A percentile compares a stretch with the other conserved stretches of the same genome.
Conservation (phyloP, 108 stramenopile species). For the Epithemia pelagica region DNA sequence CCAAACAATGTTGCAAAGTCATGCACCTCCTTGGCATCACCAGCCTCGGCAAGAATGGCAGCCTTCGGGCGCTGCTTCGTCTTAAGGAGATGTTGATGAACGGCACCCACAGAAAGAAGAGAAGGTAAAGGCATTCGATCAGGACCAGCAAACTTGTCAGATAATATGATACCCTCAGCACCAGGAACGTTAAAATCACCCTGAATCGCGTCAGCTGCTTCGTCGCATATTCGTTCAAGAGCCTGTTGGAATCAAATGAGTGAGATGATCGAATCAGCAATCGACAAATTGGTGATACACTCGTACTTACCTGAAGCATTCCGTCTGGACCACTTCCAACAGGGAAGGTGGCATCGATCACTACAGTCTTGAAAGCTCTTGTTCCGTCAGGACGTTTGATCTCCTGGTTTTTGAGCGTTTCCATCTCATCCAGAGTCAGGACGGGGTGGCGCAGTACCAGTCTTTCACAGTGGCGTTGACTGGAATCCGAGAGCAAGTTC, state of each 20-base stretch:
- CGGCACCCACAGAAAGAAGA: slow-evolving; percentile 91
- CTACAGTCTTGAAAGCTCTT: slow-evolving; percentile 64
- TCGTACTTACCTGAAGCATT: slow-evolving; percentile 72
- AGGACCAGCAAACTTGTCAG: slow-evolving; percentile 81
- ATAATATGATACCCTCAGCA: slow-evolving; percentile 83
- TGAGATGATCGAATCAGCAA: slow-evolving; percentile 3
- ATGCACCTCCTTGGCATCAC: slow-evolving; percentile 95
- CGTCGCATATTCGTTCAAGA: slow-evolving; percentile 88
- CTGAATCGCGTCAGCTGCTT: slow-evolving; percentile 88
- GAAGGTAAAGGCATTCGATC: slow-evolving; percentile 91
- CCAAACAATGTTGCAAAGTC: slow-evolving; percentile 89
- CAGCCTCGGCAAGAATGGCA: slow-evolving; percentile 93
- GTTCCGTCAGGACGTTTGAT: slow-evolving; percentile 56
- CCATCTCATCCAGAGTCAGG: slow-evolving; percentile 90
- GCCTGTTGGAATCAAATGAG: slow-evolving; percentile 37
- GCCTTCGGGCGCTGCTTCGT: slow-evolving; percentile 92
- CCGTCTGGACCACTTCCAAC: slow-evolving; percentile 84
- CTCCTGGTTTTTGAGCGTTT: slow-evolving; percentile 80
- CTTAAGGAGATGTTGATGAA: slow-evolving; percentile 93
- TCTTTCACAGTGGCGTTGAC: slow-evolving; percentile 69
- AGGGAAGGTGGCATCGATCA: slow-evolving; percentile 91
- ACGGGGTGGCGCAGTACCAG: slow-evolving; percentile 88
- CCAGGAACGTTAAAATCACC: slow-evolving; percentile 71
- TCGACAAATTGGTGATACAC: neutral
- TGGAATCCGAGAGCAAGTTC: slow-evolving; percentile 77